phyloP scores from a whole-genome alignment of 2,329 filamentous ascomycete species.

The Cercospora nicotianae region DNA sequence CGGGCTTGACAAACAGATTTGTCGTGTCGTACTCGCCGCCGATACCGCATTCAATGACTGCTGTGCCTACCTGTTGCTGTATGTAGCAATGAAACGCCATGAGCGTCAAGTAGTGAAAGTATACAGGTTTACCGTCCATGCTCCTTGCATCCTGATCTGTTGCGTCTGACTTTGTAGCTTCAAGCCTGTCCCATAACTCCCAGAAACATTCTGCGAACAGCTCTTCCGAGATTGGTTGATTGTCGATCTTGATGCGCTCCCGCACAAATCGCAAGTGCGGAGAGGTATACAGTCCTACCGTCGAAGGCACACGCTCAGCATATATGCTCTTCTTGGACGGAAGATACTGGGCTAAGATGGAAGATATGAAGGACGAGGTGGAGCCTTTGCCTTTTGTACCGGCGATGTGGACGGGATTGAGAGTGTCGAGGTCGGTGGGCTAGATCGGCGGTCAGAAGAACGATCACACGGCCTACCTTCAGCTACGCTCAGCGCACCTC shows the following conservation, averaged over 20 bases:
- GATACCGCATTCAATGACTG: conserved; percentile 89
- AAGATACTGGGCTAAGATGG: conserved; percentile 68
- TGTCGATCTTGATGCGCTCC: conserved; percentile 81
- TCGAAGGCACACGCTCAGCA: conserved; percentile 31
- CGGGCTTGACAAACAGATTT: conserved; percentile 73
- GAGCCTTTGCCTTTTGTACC: conserved; percentile 95
- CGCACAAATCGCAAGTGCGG: conserved; percentile 81
- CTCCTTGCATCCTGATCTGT: conserved; percentile 52
- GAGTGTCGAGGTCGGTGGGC: conserved; percentile 60
- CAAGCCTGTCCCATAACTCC: conserved; percentile 73
- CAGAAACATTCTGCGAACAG: conserved; percentile 78
- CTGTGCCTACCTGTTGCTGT: conserved; percentile 70
- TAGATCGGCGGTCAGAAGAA: conserved; percentile 36
- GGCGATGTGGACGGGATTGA: conserved; percentile 76
- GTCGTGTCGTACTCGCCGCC: conserved; percentile 93
- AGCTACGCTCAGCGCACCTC: conserved; percentile 53
- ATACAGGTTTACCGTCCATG: conserved; percentile 72
- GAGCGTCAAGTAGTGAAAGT: conserved; percentile 88
- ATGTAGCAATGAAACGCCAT: conserved; percentile 84
- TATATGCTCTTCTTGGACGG: conserved; percentile 40
- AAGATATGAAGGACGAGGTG: conserved; percentile 78
- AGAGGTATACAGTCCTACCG: conserved; percentile 77
- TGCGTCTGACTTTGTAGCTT: conserved; percentile 53
- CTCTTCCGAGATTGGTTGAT: conserved; percentile 65
- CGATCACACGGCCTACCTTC: background rate